Evolutionary conservation across 2,329 filamentous ascomycete species (phyloP).

Genomic region (Aspergillus arachidicola): DNA sequence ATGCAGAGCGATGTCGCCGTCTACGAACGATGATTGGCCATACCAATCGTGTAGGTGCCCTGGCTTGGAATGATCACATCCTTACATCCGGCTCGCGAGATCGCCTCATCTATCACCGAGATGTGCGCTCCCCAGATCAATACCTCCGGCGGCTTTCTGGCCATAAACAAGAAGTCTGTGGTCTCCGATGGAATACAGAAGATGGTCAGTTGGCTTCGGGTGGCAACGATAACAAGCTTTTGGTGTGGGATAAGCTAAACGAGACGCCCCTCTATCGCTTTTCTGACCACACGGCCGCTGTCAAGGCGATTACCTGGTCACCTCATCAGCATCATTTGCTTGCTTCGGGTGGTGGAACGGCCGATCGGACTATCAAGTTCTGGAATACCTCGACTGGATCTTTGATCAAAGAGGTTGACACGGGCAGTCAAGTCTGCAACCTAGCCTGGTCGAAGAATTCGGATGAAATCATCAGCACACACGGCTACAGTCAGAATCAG

Average conservation of each 20-base stretch:
- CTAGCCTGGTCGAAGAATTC: constrained; percentile 96
- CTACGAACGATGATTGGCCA: constrained; percentile 97
- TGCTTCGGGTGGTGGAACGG: constrained; percentile 94
- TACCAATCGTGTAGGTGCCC: constrained; percentile 84
- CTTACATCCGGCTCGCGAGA: constrained; percentile 93
- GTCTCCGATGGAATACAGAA: constrained; percentile 94
- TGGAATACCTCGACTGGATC: constrained; percentile 90
- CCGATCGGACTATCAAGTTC: constrained; percentile 95
- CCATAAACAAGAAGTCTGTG: constrained; percentile 98
- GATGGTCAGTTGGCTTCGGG: constrained; percentile 93
- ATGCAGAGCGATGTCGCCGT: constrained; percentile 82
- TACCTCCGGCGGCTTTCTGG: constrained; percentile 84
- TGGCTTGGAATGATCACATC: constrained; percentile 98
- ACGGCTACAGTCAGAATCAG: constrained; percentile 97
- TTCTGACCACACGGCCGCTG: constrained; percentile 89
- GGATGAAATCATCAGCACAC: constrained; percentile 95
- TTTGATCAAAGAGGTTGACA: constrained; percentile 85
- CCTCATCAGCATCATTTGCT: constrained; percentile 91
- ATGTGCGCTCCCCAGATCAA: constrained; percentile 90
- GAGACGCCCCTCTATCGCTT: constrained; percentile 92
- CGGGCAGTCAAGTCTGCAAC: constrained; percentile 98
- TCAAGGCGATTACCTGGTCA: constrained; percentile 98
- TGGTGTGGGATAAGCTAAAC: constrained; percentile 97
- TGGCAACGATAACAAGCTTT: constrained; percentile 97
- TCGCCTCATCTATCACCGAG: constrained; percentile 90